A percentile compares a stretch with the other conserved stretches of the same genome.
These are phyloP conservation scores for Tylopilus felleus DNA, from an alignment of 768 basidiomycete species.

Conservation along the genomic window DNA sequence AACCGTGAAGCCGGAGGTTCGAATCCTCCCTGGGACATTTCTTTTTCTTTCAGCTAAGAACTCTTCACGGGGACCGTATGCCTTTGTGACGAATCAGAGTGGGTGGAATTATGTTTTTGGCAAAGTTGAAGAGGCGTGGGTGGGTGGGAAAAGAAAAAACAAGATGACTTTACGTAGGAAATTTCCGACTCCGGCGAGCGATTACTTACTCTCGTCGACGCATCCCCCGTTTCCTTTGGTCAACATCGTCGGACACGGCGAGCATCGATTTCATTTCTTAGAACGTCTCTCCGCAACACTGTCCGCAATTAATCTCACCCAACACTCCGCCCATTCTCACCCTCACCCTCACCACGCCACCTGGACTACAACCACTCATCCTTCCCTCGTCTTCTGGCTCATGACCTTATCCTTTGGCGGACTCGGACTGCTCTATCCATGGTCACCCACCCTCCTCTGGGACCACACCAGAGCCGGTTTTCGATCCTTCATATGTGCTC, in stretches of 20 bases:
- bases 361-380: slow-evolving; percentile 31
- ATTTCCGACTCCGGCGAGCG: slow-evolving; percentile 27
- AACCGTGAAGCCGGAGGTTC: slow-evolving; percentile 41
- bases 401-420: slow-evolving; percentile 67
- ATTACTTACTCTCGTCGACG: slow-evolving; percentile 6
- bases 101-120: no score
- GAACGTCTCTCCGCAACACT: slow-evolving; percentile 36
- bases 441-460: slow-evolving; percentile 50
- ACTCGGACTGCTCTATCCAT: slow-evolving; percentile 57
- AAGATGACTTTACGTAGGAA: slow-evolving; percentile 14
- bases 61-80: no score
- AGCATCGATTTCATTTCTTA: slow-evolving; percentile 3
- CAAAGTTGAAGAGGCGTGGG: no score
- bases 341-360: slow-evolving; percentile 35
- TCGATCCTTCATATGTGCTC: slow-evolving; percentile 65
- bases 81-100: no score
- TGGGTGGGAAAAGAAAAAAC: slow-evolving; percentile 15
- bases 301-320: slow-evolving; percentile 35
- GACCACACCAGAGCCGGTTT: slow-evolving; percentile 58
- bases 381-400: slow-evolving; percentile 49
- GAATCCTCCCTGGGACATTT: slow-evolving; percentile 36
- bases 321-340: slow-evolving; percentile 28
- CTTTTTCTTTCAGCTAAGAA: slow-evolving; percentile 1
- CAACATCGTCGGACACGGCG: slow-evolving; percentile 17
- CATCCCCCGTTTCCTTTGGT: slow-evolving; percentile 2